These are phyloP conservation scores for Colletotrichum tamarilloi DNA, from an alignment of 2,329 filamentous ascomycete species.

Conservation along the genomic window DNA sequence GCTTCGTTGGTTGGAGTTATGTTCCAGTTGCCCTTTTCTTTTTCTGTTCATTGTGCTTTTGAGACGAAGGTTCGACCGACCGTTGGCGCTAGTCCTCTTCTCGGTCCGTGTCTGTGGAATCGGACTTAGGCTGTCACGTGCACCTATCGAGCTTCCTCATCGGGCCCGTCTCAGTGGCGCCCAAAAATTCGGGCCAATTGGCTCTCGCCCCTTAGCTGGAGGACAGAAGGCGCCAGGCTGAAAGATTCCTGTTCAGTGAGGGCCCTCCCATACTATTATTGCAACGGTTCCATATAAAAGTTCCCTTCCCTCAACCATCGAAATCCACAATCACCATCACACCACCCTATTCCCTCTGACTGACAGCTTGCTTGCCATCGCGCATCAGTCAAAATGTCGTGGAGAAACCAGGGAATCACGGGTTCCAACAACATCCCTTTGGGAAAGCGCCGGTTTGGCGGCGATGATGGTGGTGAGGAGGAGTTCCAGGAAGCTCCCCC, in stretches of 20 bases:
- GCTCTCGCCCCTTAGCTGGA: not conserved
- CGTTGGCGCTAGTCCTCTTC: not conserved
- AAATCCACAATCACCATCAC: conserved; percentile 10
- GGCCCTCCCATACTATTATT: conserved; percentile 12
- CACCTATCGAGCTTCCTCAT: not conserved
- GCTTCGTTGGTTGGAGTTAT: not conserved
- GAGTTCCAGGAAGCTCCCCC: conserved; percentile 37
- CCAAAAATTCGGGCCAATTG: not conserved
- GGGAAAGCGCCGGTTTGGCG: conserved; percentile 85
- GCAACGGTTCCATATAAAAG: conserved; percentile 27
- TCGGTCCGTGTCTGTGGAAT: not conserved
- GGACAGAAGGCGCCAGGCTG: not conserved
- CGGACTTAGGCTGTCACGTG: not conserved
- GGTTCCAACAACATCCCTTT: conserved; percentile 98
- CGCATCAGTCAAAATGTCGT: conserved; percentile 63
- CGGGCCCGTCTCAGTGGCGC: not conserved
- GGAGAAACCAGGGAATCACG: conserved; percentile 85
- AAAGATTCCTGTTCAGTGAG: not conserved
- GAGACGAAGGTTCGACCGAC: not conserved
- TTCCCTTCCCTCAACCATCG: conserved; percentile 21
- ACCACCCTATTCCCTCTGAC: conserved; percentile 6
- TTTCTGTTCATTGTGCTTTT: not conserved
- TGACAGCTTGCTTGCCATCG: conserved; percentile 17
- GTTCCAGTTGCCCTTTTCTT: not conserved
- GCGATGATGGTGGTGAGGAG: conserved; percentile 70